A percentile compares a stretch with the other conserved stretches of the same genome.
Conservation (phyloP, 768 basidiomycete species). For the Pleurotus djamor region DNA sequence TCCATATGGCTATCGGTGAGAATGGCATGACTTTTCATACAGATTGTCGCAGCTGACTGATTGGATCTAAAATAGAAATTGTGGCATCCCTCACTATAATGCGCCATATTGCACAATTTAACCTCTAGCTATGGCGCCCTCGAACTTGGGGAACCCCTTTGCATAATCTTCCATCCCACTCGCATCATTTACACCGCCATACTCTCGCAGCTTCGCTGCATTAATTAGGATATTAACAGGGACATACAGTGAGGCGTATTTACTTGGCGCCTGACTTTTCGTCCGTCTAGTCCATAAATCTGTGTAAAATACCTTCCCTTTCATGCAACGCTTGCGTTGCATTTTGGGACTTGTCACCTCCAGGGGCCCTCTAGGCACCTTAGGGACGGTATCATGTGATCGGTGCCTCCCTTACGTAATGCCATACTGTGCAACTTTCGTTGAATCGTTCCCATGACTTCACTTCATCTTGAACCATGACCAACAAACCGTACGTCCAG, state of each 20-base stretch:
- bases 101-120: constrained; percentile 57
- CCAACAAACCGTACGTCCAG: constrained; percentile 67
- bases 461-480: neutral
- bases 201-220: neutral
- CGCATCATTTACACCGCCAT: neutral
- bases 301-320: neutral
- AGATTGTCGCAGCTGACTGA: constrained; percentile 22
- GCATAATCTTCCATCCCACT: constrained; percentile 21
- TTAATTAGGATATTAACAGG: neutral
- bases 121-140: constrained; percentile 24
- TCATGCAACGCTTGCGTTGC: neutral
- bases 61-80: constrained; percentile 36
- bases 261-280: no score
- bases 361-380: neutral
- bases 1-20: constrained; percentile 32
- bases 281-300: no score
- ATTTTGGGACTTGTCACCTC: neutral
- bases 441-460: neutral
- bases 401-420: no score
- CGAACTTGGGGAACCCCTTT: constrained; percentile 6
- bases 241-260: no score
- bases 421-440: no score
- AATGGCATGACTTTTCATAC: constrained; percentile 25
- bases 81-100: constrained; percentile 60
- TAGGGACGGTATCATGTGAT: no score